Evolutionary conservation across 1,284 basidiomycete genomes (phyloP).

Genomic region (Cutaneotrichosporon sp.): DNA sequence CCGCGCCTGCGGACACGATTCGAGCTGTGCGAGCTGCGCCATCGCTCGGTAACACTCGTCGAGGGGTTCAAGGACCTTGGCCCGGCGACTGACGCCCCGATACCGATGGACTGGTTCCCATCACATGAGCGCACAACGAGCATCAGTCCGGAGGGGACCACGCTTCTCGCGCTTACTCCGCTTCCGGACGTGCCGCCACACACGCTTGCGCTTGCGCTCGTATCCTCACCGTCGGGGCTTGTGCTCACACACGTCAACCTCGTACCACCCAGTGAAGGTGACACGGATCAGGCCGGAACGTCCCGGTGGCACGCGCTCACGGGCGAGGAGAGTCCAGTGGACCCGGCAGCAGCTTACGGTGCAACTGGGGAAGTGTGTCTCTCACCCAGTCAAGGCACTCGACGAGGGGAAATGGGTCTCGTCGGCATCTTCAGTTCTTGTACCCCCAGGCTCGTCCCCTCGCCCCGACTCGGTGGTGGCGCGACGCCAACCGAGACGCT

Average conservation of each 20-base stretch:
- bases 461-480: conserved; percentile 12
- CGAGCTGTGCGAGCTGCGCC: conserved; percentile 15
- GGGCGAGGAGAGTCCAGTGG: conserved; percentile 10
- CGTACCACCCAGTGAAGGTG: conserved; percentile 1
- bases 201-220: conserved; percentile 25
- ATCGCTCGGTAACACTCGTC: conserved; percentile 9
- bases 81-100: conserved; percentile 1
- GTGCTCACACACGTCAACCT: conserved; percentile 26
- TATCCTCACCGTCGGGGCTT: conserved; percentile 18
- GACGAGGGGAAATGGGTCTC: conserved; percentile 31
- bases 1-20: conserved; percentile 15
- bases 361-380: conserved; percentile 6
- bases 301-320: conserved; percentile 15
- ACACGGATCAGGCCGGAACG: too few relatives aligned
- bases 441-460: conserved; percentile 9
- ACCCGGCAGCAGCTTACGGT: conserved; percentile 2
- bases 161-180: conserved; percentile 24
- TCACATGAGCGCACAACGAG: conserved; percentile 11
- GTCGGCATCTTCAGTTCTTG: conserved; percentile 11
- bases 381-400: conserved; percentile 23
- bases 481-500: conserved; percentile 11
- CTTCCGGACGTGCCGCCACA: conserved; percentile 25
- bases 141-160: conserved; percentile 17
- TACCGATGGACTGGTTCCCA: conserved; percentile 16
- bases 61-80: conserved; percentile 20